Evolutionary conservation across 106 monocot species (phyloP), one percentile per base, ranked within the genome.

Genomic region (Dioscorea alata): DNA sequence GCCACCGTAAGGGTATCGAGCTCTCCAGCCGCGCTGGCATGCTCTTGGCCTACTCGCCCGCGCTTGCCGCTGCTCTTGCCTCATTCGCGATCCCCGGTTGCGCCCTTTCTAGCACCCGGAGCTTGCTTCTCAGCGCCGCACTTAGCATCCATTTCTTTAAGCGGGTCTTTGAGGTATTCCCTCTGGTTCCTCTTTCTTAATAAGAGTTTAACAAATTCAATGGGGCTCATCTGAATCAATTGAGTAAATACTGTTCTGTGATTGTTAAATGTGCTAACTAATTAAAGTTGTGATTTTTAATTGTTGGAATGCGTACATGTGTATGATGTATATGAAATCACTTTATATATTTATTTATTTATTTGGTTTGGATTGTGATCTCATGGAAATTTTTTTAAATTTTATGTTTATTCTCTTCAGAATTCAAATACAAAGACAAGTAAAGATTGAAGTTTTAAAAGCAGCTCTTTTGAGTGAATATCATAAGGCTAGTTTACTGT

Each of bases 141-240:
- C 79, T 89, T 52, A 33, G 34, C 34, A 6, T 80, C 15, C 89
- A 89, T 34, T 89, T 89, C 80, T 50, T 79, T 53, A 89, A 89
- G 72, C 74, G 89, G 49, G 61, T 77, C 13, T 35, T 89, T 24
- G 89, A 89, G 89, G 89, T 89, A 73, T 57, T 19, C 8, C 23
- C 12, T 22, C 12, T 59, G 6, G 7, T 59, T 59, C 20, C 23
- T 12, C 59, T 22, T 22, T 59, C 23, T 22, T 22, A 21, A n/a
- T n/a, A n/a, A n/a, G 20, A 18, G 19, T 15, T 58, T n/a, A 58
- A 58, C 19, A 4, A 8, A 15, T 58, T 20, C 58, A n/a, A 8
- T 51, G 12, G 51, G 51, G 51, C 2, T 16, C 8, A 58, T 58
- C 28, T 28, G 19, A 58, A 20, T 58, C 7, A n/a, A 20, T 16